Evolutionary conservation across 768 basidiomycete species (phyloP), one percentile per base, ranked within the genome.

Genomic region (Tylopilus sp.): DNA sequence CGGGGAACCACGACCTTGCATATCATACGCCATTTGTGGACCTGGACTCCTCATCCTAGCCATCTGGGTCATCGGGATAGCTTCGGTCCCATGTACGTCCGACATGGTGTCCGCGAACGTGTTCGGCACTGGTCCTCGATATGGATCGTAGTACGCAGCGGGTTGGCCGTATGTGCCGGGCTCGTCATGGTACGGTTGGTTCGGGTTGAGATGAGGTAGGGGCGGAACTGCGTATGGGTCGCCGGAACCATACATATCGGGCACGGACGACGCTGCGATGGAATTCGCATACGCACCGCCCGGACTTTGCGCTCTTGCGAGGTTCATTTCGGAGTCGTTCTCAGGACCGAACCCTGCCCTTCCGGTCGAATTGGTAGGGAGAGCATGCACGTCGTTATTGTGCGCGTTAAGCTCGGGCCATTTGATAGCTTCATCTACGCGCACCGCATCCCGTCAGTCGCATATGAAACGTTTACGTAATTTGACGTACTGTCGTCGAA

Each of bases 371-470:
- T 82, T 74, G 1, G 85, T 82, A 19, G 89, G 89, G 10, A 90
- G 76, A 16, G 89, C 78, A 52, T 85, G 82, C 6, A 78, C 74
- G 56, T 82, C 81, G 25, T 38, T 48, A 29, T 71, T 77, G 58
- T 89, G 88, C 3, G 81, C 70, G 67, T 91, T 89, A 33, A 92
- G 78, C 62, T 93, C 91, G 4, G 91, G 91, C 91, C 91, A 93
- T 71, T 92, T 92, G 71, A 93, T 93, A 19, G 87, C 87, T 71
- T 90, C 88, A 61, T 78, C 88, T 90, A 64, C 42, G 40, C 34
- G 31, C 34, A 56, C 11, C 37, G 29, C 5, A 26, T 45, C 10
- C n/a, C 47, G 48, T 56, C 46, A 55, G 21, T 38, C 14, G 8
- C 8, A 16, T 12, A 43, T 55, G 56, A 52, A 56, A 55, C 51